phyloP scores from a whole-genome alignment of 257 asterid species.

The Salvia hispanica region DNA sequence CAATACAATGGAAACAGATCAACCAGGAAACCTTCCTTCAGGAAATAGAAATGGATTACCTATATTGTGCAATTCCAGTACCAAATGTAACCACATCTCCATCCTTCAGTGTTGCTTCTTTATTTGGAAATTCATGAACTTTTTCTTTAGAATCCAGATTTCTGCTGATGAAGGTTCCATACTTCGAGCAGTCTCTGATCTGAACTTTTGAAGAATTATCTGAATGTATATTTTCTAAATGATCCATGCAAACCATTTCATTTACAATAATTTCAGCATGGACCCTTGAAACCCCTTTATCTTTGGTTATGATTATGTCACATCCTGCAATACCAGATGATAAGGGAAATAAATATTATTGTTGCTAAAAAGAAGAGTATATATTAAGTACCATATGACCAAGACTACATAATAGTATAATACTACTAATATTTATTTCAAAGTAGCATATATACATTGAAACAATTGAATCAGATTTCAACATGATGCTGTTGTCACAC shows the following conservation, averaged over 20 bases:
- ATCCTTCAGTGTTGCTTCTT: constrained; percentile 62
- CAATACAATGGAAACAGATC: constrained; percentile 12
- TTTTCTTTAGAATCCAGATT: constrained; percentile 56
- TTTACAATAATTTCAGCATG: constrained; percentile 89
- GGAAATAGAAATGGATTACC: constrained; percentile 45
- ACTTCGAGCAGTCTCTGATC: constrained; percentile 85
- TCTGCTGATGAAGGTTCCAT: constrained; percentile 73
- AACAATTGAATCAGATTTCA: neutral
- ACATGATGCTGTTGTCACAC: neutral
- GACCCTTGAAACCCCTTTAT: constrained; percentile 93
- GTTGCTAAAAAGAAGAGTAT: constrained; percentile 19
- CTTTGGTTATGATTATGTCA: constrained; percentile 76
- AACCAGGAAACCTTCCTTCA: constrained; percentile 18
- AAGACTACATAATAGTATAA: neutral
- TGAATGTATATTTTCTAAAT: constrained; percentile 41
- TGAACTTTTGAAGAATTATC: constrained; percentile 57
- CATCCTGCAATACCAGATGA: constrained; percentile 64
- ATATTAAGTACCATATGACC: constrained; percentile 1
- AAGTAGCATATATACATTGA: neutral
- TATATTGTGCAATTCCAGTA: constrained; percentile 84
- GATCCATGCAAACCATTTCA: constrained; percentile 74
- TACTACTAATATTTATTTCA: neutral
- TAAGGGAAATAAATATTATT: constrained; percentile 6
- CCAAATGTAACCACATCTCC: constrained; percentile 90
- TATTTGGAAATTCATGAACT: constrained; percentile 76